phyloP scores from a whole-genome alignment of 2,329 filamentous ascomycete genomes.

The Tolypocladium cylindrosporum region DNA sequence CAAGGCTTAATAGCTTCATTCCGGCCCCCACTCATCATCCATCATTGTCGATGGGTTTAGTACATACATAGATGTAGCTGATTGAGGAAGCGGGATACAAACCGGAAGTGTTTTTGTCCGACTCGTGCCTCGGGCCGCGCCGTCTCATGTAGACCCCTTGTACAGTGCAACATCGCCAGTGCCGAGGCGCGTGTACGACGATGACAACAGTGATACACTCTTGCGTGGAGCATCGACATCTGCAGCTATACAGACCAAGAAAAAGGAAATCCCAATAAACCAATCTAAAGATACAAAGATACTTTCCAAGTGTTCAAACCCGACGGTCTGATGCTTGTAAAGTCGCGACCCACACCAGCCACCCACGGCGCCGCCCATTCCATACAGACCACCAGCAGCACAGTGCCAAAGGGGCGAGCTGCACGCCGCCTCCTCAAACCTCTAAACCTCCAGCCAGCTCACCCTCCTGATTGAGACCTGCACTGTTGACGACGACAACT shows the following conservation, averaged over 20 bases:
- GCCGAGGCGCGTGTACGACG: neutral
- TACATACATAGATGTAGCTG: too few species aligned
- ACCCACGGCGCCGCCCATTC: neutral
- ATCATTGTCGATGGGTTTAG: neutral
- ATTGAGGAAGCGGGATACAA: neutral
- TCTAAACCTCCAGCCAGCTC: neutral
- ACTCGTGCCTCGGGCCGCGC: neutral
- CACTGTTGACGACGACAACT: neutral
- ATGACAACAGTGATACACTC: too few species aligned
- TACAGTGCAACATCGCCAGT: neutral
- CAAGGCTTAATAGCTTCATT: neutral
- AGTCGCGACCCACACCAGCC: neutral
- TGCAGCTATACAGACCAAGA: neutral
- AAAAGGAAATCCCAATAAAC: neutral
- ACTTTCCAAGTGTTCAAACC: neutral
- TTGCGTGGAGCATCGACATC: neutral
- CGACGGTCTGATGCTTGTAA: neutral
- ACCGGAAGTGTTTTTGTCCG: neutral
- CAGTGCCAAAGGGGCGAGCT: neutral
- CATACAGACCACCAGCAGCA: neutral
- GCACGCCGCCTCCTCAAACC: neutral
- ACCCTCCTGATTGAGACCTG: neutral
- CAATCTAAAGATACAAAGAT: neutral
- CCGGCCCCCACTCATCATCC: neutral
- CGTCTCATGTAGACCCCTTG: neutral